phyloP scores from a whole-genome alignment of 257 asterid genomes.

The Rhazya stricta region DNA sequence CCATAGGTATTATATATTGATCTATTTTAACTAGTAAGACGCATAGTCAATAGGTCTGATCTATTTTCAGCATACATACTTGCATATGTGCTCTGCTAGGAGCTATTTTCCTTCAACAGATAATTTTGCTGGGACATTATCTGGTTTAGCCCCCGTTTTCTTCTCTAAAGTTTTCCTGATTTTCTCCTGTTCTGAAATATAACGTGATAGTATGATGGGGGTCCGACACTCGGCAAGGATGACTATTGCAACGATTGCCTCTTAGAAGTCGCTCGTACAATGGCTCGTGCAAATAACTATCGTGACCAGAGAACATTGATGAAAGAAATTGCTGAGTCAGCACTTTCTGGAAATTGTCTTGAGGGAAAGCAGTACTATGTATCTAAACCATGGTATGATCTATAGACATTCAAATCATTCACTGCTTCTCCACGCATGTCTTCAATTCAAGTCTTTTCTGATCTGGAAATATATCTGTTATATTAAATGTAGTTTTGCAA shows the following conservation, averaged over 20 bases:
- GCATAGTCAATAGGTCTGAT: not conserved
- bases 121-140: not conserved
- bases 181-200: slow-evolving; percentile 23
- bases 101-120: not conserved
- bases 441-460: not conserved
- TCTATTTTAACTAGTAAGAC: not conserved
- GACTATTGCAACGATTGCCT: slow-evolving; percentile 78
- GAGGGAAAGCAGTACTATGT: slow-evolving; percentile 61
- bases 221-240: slow-evolving; percentile 70
- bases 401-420: not conserved
- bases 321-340: slow-evolving; percentile 93
- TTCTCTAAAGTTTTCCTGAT: slow-evolving; percentile 17
- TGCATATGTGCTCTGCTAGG: not conserved
- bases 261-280: slow-evolving; percentile 57
- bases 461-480: not conserved
- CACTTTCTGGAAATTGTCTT: slow-evolving; percentile 64
- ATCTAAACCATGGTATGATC: slow-evolving; percentile 77
- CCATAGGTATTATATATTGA: not conserved
- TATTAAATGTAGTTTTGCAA: not conserved
- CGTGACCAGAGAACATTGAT: slow-evolving; percentile 68
- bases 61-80: not conserved
- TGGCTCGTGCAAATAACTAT: slow-evolving; percentile 62
- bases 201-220: slow-evolving; percentile 68
- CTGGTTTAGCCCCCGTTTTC: not conserved
- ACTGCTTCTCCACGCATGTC: too few species aligned